A percentile compares a stretch with the other conserved stretches of the same genome.
These are phyloP conservation scores for Pseudogymnoascus sp. DNA, from an alignment of 2,329 filamentous ascomycete genomes.

Conservation along the genomic window DNA sequence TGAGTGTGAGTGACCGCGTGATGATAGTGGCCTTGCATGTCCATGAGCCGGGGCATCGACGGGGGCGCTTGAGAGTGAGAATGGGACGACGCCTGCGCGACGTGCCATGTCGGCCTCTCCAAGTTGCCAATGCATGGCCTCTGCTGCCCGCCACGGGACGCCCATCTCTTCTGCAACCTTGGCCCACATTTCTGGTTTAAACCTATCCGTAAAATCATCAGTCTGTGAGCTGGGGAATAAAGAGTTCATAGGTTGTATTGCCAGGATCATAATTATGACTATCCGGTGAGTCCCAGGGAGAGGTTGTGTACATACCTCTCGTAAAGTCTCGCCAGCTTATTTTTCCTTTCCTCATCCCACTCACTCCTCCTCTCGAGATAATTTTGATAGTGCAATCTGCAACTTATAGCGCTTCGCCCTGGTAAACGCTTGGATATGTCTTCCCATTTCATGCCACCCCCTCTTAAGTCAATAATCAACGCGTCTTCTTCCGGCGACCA, in stretches of 20 bases:
- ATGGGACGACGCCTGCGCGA: conserved; percentile 81
- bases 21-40: conserved; percentile 37
- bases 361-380: conserved; percentile 88
- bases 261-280: background rate
- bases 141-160: conserved; percentile 88
- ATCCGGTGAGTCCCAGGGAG: background rate
- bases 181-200: conserved; percentile 97
- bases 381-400: conserved; percentile 92
- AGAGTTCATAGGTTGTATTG: background rate
- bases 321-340: conserved; percentile 89
- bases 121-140: conserved; percentile 97
- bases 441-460: conserved; percentile 95
- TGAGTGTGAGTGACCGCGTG: conserved; percentile 20
- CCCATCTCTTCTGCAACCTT: conserved; percentile 93
- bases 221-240: background rate
- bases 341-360: conserved; percentile 97
- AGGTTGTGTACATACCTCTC: conserved; percentile 62
- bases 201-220: conserved; percentile 46
- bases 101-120: conserved; percentile 91
- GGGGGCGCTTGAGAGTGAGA: conserved; percentile 58
- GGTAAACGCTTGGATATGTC: conserved; percentile 89
- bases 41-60: conserved; percentile 36
- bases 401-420: conserved; percentile 87
- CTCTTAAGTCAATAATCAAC: conserved; percentile 85
- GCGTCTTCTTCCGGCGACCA: conserved; percentile 92